Percentiles rank a stretch among this genome's conserved stretches.
These are phyloP conservation scores for Mycena alexandri DNA, from an alignment of 768 basidiomycete genomes.

Conservation along the genomic window DNA sequence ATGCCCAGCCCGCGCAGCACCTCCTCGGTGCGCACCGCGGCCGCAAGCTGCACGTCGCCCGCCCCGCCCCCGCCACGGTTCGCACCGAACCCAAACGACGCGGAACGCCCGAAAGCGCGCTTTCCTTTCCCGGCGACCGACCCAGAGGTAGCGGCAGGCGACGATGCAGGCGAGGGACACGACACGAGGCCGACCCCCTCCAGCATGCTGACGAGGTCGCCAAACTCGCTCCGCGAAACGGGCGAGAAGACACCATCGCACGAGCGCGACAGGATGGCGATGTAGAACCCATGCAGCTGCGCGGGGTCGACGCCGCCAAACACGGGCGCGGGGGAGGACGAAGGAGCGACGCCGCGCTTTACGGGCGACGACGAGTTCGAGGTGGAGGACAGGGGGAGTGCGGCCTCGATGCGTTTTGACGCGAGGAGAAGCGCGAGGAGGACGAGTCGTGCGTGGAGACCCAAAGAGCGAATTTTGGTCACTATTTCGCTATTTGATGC, in stretches of 20 bases:
- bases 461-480: slow-evolving; percentile 74
- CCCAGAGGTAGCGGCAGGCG: slow-evolving; percentile 38
- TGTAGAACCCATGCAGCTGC: slow-evolving; percentile 76
- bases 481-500: slow-evolving; percentile 69
- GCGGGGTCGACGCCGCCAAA: slow-evolving; percentile 65
- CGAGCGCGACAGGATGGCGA: slow-evolving; percentile 66
- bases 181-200: slow-evolving; percentile 78
- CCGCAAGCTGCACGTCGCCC: slow-evolving; percentile 66
- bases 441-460: slow-evolving; percentile 80
- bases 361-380: slow-evolving; percentile 56
- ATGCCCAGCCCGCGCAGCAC: slow-evolving; percentile 79
- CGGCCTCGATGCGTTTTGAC: slow-evolving; percentile 69
- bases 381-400: slow-evolving; percentile 63
- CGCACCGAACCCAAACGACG: slow-evolving; percentile 64
- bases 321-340: slow-evolving; percentile 45
- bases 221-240: slow-evolving; percentile 82
- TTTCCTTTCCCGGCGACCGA: slow-evolving; percentile 63
- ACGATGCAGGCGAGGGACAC: slow-evolving; percentile 53
- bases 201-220: slow-evolving; percentile 76
- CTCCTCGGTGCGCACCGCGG: slow-evolving; percentile 77
- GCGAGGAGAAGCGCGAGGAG: slow-evolving; percentile 76
- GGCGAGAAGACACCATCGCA: slow-evolving; percentile 69
- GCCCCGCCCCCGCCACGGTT: slow-evolving; percentile 50
- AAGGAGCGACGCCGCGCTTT: slow-evolving; percentile 61
- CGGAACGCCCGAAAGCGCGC: slow-evolving; percentile 66